Conservation (phyloP, 306 rosid genomes). For the Acacia melanoxylon region DNA sequence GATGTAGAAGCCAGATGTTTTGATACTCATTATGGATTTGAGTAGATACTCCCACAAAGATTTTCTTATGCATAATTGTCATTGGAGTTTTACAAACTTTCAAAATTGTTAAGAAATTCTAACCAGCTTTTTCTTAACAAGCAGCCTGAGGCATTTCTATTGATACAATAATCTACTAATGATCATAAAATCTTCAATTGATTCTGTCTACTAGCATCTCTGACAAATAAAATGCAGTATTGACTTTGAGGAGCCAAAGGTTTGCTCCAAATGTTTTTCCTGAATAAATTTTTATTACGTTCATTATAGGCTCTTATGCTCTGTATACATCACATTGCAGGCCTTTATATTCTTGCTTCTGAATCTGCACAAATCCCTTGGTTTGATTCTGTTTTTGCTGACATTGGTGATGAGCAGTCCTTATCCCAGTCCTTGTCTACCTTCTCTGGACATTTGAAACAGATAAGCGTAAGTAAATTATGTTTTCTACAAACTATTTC, state of each 20-base stretch:
- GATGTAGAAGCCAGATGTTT: too few species aligned
- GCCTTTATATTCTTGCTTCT: conserved; percentile 88
- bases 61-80: not conserved
- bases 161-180: not conserved
- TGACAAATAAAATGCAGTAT: conserved; percentile 26
- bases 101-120: not conserved
- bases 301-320: conserved; percentile 18
- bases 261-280: conserved; percentile 12
- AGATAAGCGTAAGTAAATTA: conserved; percentile 71
- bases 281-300: conserved; percentile 2
- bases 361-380: conserved; percentile 90
- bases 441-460: conserved; percentile 93
- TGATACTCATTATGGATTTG: not conserved
- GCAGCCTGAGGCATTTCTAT: conserved; percentile 4
- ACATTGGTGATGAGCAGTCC: conserved; percentile 96
- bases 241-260: conserved; percentile 4
- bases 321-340: conserved; percentile 45
- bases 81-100: not conserved
- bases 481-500: conserved; percentile 4
- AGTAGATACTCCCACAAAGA: not conserved
- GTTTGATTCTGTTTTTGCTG: conserved; percentile 94
- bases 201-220: conserved; percentile 10
- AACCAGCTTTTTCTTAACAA: not conserved
- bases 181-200: conserved; percentile 20
- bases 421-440: conserved; percentile 88